Evolutionary conservation across 257 asterid genomes (phyloP).

Genomic region (Jacaranda copaia): DNA sequence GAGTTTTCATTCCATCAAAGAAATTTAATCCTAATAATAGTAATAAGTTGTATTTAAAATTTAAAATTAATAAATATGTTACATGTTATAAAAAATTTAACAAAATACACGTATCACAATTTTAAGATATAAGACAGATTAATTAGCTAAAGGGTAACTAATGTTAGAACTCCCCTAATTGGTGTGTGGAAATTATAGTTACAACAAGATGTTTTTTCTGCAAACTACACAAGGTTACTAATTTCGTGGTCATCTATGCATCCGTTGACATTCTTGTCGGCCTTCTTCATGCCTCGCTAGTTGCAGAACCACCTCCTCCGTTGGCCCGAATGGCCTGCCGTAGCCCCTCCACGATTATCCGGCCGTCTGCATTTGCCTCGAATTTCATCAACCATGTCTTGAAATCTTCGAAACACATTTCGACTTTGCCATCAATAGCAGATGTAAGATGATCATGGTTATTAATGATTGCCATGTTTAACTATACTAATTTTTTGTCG

Average conservation of each 20-base stretch:
- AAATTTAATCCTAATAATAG: no score
- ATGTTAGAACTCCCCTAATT: no score
- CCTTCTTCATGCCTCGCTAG: conserved; percentile 37
- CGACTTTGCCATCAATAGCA: conserved; percentile 31
- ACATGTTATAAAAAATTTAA: no score
- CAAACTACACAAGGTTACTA: conserved; percentile 42
- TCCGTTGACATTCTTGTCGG: conserved; percentile 43
- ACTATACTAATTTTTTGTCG: no score
- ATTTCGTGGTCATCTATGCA: conserved; percentile 49
- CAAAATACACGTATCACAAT: no score
- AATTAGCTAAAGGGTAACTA: no score
- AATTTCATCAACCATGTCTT: conserved; percentile 53
- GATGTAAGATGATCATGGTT: background rate
- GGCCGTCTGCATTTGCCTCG: conserved; percentile 40
- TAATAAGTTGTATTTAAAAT: no score
- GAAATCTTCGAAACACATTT: conserved; percentile 49
- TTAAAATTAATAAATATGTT: no score
- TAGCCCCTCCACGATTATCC: conserved; percentile 46
- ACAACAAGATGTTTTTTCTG: conserved; percentile 43
- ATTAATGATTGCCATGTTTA: no score
- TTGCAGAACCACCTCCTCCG: conserved; percentile 43
- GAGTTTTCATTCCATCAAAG: no score
- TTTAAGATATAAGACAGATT: no score
- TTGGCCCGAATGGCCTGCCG: conserved; percentile 39
- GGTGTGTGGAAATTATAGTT: background rate